Percentiles rank a stretch among this genome's conserved stretches.
Evolutionary conservation across 495 filamentous ascomycete genomes (phyloP).

Genomic region (Podospora pseudocomata): DNA sequence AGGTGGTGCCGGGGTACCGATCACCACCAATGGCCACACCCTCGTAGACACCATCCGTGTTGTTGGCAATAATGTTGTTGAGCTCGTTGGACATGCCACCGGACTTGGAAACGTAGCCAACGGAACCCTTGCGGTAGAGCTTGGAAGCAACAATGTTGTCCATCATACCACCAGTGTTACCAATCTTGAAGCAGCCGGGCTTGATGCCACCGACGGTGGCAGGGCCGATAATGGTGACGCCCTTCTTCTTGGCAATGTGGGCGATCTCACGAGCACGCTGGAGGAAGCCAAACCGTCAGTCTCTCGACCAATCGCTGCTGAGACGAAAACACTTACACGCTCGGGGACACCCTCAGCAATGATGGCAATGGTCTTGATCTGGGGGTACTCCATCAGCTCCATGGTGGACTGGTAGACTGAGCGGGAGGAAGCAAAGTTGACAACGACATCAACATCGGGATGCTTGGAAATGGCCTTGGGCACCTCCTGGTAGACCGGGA

Average conservation of each 20-base stretch:
- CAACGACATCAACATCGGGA: conserved; percentile 91
- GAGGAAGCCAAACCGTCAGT: conserved; percentile 11
- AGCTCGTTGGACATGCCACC: conserved; percentile 99
- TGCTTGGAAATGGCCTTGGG: conserved; percentile 95
- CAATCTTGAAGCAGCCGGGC: conserved; percentile 98
- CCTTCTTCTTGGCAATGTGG: conserved; percentile 93
- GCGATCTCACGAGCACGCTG: conserved; percentile 96
- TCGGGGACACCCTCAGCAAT: conserved; percentile 99
- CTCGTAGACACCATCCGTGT: conserved; percentile 96
- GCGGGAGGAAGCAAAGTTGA: conserved; percentile 99
- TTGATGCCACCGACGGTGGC: conserved; percentile 99
- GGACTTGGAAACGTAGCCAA: conserved; percentile 99
- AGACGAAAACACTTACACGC: conserved; percentile 60
- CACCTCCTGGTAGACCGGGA: conserved; percentile 95
- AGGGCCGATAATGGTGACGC: conserved; percentile 96
- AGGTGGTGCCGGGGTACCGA: conserved; percentile 96
- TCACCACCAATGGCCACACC: conserved; percentile 99
- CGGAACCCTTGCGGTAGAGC: conserved; percentile 97
- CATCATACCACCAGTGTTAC: conserved; percentile 99
- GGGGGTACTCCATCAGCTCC: conserved; percentile 96
- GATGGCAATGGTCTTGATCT: conserved; percentile 97
- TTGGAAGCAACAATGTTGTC: conserved; percentile 99
- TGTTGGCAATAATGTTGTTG: conserved; percentile 98
- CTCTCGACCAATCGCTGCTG: not conserved
- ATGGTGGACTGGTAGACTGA: conserved; percentile 97